Conservation (phyloP, 75 land plant species). For the Selaginella tamariscina region DNA sequence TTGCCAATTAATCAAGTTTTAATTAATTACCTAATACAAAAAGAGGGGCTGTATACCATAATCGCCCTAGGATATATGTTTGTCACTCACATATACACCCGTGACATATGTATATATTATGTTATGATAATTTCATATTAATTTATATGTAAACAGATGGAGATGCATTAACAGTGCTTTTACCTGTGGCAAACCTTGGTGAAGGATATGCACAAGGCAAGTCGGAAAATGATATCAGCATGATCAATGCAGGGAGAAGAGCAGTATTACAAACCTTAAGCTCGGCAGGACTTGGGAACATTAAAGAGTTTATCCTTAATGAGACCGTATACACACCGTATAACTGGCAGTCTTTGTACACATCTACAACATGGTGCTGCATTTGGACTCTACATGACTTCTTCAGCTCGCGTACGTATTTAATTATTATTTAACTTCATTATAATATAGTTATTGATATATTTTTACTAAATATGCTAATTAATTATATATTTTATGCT, state of each 20-base stretch:
- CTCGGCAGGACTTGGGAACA: neutral
- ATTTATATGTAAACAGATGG: too few relatives aligned
- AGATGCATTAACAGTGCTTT: neutral
- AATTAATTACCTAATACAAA: too few relatives aligned
- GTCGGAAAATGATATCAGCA: neutral
- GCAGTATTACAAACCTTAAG: neutral
- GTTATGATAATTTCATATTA: too few relatives aligned
- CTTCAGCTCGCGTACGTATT: conserved; percentile 6
- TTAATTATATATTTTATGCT: neutral
- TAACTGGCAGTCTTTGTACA: neutral
- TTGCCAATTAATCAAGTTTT: too few relatives aligned
- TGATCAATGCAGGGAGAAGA: neutral
- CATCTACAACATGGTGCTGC: conserved; percentile 11
- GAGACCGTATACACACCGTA: neutral
- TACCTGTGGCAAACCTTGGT: neutral
- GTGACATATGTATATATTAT: too few relatives aligned
- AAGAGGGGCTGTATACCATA: too few relatives aligned
- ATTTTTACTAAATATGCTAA: neutral
- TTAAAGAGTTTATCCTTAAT: neutral
- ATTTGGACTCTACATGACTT: conserved; percentile 2
- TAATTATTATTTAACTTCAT: too few relatives aligned
- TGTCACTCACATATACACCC: too few relatives aligned
- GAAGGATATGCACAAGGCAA: neutral
- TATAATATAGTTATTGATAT: too few relatives aligned
- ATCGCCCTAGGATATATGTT: too few relatives aligned